Evolutionary conservation across 202 grass and related monocot species (phyloP).

Genomic region (Miscanthus sacchariflorus): DNA sequence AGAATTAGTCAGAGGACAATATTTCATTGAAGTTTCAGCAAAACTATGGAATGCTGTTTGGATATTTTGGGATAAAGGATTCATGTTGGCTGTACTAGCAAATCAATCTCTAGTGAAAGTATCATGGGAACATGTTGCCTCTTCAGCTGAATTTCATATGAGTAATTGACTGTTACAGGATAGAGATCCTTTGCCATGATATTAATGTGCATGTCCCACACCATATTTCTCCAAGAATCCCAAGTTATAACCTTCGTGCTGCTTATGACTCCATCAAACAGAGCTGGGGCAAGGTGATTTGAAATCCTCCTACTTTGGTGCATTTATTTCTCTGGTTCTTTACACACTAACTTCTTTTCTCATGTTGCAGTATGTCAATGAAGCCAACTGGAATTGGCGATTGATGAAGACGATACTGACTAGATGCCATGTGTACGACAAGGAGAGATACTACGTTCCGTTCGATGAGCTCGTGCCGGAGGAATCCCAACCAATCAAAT

Average conservation of each 20-base stretch:
- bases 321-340: conserved; percentile 40
- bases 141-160: conserved; percentile 24
- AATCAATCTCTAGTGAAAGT: conserved; percentile 12
- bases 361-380: conserved; percentile 81
- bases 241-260: conserved; percentile 88
- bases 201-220: conserved; percentile 99
- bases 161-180: conserved; percentile 66
- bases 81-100: not conserved
- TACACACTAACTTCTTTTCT: conserved; percentile 30
- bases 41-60: conserved; percentile 4
- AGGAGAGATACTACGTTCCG: conserved; percentile 90
- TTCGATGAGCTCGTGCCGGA: conserved; percentile 82
- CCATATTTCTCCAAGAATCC: conserved; percentile 96
- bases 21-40: conserved; percentile 22
- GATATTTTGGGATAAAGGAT: conserved; percentile 32
- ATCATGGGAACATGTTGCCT: conserved; percentile 29
- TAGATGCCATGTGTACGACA: conserved; percentile 89
- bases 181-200: conserved; percentile 97
- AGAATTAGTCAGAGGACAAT: conserved; percentile 11
- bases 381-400: conserved; percentile 95
- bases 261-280: conserved; percentile 80
- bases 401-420: conserved; percentile 99
- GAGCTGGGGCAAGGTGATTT: conserved; percentile 90
- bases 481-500: conserved; percentile 83
- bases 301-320: not conserved